These are phyloP conservation scores for Amaranthus cruentus DNA, from an alignment of 148 eudicot genomes.

Conservation along the genomic window DNA sequence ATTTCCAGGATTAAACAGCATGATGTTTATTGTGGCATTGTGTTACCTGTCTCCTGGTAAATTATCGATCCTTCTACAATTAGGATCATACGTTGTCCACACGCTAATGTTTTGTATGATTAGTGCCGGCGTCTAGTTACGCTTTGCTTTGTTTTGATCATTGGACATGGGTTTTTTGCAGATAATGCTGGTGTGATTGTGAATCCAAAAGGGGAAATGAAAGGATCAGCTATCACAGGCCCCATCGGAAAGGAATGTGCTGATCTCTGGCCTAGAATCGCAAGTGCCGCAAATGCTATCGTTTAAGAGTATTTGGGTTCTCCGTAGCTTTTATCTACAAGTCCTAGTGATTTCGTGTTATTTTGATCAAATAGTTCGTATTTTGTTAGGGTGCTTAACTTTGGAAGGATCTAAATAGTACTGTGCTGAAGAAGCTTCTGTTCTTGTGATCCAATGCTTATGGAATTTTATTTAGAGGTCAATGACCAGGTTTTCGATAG, in stretches of 20 bases:
- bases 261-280: slow-evolving; percentile 45
- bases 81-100: no score
- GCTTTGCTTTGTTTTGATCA: not conserved
- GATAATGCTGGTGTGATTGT: slow-evolving; percentile 67
- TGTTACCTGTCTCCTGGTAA: slow-evolving; percentile 8
- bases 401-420: not conserved
- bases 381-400: slow-evolving; percentile 4
- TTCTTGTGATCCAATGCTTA: no score
- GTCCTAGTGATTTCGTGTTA: not conserved
- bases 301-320: slow-evolving; percentile 20
- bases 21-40: not conserved
- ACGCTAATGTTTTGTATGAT: not conserved
- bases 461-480: no score
- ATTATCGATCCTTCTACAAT: not conserved
- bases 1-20: slow-evolving; percentile 1
- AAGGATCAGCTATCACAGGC: slow-evolving; percentile 63
- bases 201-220: slow-evolving; percentile 69
- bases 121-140: no score
- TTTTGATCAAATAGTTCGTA: not conserved
- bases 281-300: slow-evolving; percentile 28
- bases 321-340: not conserved
- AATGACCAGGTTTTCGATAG: no score
- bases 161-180: slow-evolving; percentile 13
- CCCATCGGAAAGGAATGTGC: slow-evolving; percentile 60
- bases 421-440: not conserved